A percentile compares a stretch with the other conserved stretches of the same genome.
phyloP scores from a whole-genome alignment of 176 grass and related monocot species.

The Aechmea fasciata region DNA sequence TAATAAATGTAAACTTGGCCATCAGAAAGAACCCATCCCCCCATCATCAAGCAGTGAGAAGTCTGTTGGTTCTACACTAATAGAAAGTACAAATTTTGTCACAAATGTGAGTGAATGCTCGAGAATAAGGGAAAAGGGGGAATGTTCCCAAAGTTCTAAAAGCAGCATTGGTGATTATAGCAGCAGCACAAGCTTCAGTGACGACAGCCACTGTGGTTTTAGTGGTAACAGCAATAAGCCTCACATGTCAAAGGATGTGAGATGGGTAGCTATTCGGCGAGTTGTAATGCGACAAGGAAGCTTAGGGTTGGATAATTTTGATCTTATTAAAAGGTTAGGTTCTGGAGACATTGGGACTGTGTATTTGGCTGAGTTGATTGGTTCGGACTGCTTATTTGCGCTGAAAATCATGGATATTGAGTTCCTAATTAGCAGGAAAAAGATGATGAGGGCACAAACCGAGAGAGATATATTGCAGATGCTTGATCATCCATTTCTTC shows the following conservation, averaged over 20 bases:
- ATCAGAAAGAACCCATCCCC: conserved; percentile 43
- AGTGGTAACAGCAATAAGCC: conserved; percentile 32
- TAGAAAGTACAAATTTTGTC: conserved; percentile 12
- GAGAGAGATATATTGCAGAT: conserved; percentile 97
- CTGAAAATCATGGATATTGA: conserved; percentile 98
- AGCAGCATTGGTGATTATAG: conserved; percentile 78
- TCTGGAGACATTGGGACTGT: conserved; percentile 97
- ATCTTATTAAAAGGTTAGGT: conserved; percentile 91
- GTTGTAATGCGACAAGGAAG: conserved; percentile 50
- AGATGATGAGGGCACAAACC: conserved; percentile 87
- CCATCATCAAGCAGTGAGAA: conserved; percentile 40
- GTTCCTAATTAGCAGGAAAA: conserved; percentile 78
- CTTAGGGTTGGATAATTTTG: conserved; percentile 84
- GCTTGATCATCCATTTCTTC: conserved; percentile 94
- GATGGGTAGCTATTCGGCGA: conserved; percentile 63
- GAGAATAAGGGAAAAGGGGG: conserved; percentile 45
- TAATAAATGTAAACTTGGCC: conserved; percentile 36
- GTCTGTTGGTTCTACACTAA: conserved; percentile 4
- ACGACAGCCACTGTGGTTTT: conserved; percentile 20
- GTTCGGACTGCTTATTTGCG: conserved; percentile 85
- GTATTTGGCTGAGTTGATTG: conserved; percentile 77
- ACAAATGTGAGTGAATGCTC: conserved; percentile 22
- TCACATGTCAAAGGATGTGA: conserved; percentile 89
- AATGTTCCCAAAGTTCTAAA: conserved; percentile 82
- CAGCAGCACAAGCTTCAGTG: conserved; percentile 46